A percentile compares a stretch with the other conserved stretches of the same genome.
Evolutionary conservation across 1,284 basidiomycete genomes (phyloP).

Genomic region (Microbotryomycetes sp.): DNA sequence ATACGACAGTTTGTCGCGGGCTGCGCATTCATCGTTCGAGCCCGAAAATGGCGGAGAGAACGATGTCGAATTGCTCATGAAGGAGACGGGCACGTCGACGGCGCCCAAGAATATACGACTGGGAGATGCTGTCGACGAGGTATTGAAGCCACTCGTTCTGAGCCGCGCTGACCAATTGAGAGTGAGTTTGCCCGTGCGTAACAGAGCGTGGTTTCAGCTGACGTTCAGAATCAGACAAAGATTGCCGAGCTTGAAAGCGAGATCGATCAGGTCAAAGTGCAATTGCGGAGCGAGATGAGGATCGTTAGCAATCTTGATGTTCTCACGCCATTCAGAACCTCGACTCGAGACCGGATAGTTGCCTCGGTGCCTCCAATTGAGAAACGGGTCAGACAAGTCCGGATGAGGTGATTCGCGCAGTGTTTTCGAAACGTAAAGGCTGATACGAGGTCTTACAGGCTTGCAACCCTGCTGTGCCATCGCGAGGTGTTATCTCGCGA

Average conservation of each 20-base stretch:
- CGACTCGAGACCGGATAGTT: constrained; percentile 68
- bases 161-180: constrained; percentile 14
- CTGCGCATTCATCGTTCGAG: not conserved
- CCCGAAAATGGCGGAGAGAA: not conserved
- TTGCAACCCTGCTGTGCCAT: constrained; percentile 64
- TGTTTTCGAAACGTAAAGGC: not conserved
- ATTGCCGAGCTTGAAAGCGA: constrained; percentile 57
- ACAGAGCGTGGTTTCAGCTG: too few relatives aligned
- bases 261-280: constrained; percentile 52
- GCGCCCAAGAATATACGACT: not conserved
- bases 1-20: too few relatives aligned
- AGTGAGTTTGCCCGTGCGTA: constrained; percentile 5
- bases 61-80: not conserved
- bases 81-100: too few relatives aligned
- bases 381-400: constrained; percentile 56
- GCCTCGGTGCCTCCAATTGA: constrained; percentile 57
- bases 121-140: not conserved
- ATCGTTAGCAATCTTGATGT: constrained; percentile 73
- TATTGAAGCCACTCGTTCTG: not conserved
- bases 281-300: constrained; percentile 64
- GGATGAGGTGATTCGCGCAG: constrained; percentile 49
- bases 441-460: constrained; percentile 13
- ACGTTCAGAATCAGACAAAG: constrained; percentile 57
- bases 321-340: constrained; percentile 75
- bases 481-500: constrained; percentile 66